Conservation (phyloP, 2,329 filamentous ascomycete genomes). For the Fusarium tjaetaba region DNA sequence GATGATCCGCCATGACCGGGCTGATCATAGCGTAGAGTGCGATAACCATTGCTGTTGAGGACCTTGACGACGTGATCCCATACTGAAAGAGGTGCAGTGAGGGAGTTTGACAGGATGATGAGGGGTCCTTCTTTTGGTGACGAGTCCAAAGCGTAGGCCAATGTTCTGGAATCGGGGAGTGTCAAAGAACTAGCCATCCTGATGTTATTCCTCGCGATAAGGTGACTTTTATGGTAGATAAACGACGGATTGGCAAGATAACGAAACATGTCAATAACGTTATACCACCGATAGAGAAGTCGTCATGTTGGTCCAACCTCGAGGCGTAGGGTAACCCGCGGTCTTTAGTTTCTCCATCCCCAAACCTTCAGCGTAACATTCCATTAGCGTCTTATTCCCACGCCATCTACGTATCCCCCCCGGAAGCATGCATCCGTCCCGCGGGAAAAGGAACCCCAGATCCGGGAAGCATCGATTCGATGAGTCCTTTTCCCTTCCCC, state of each 20-base stretch:
- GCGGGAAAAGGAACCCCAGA: neutral
- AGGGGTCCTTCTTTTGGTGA: slow-evolving; percentile 42
- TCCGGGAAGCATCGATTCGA: slow-evolving; percentile 31
- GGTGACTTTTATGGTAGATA: neutral
- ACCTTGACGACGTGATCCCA: slow-evolving; percentile 54
- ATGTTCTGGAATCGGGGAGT: slow-evolving; percentile 42
- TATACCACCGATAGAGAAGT: neutral
- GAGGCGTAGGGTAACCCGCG: neutral
- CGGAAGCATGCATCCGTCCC: slow-evolving; percentile 34
- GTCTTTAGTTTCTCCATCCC: slow-evolving; percentile 8
- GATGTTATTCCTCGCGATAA: neutral
- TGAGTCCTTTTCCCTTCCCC: slow-evolving; percentile 10
- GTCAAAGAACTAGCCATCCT: slow-evolving; percentile 36
- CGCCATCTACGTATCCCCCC: slow-evolving; percentile 17
- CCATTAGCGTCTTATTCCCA: slow-evolving; percentile 8
- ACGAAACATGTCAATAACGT: neutral
- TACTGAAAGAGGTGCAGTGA: slow-evolving; percentile 48
- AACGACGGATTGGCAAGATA: neutral
- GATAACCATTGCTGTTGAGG: slow-evolving; percentile 50
- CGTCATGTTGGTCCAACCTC: neutral
- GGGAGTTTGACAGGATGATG: slow-evolving; percentile 53
- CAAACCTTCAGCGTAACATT: neutral
- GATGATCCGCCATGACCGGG: slow-evolving; percentile 55
- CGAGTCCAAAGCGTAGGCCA: slow-evolving; percentile 46
- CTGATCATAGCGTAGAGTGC: slow-evolving; percentile 55